phyloP scores from a whole-genome alignment of 805 yeast species.

The Saccharomyces paradoxus region DNA sequence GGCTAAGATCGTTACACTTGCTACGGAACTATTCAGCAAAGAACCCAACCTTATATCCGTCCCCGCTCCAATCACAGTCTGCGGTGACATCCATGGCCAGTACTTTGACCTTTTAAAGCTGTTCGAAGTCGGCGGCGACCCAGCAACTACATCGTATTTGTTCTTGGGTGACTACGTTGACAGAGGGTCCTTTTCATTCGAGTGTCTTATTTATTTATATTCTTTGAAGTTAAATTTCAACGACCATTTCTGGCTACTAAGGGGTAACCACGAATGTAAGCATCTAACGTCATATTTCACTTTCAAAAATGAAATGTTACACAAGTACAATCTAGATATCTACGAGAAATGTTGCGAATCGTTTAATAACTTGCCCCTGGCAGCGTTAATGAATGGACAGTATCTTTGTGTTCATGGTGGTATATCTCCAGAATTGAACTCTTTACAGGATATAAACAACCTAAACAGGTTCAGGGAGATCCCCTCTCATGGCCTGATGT shows the following conservation, averaged over 20 bases:
- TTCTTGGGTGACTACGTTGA: conserved; percentile 94
- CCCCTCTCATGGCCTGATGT: conserved; percentile 88
- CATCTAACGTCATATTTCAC: conserved; percentile 93
- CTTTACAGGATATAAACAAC: conserved; percentile 57
- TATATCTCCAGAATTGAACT: conserved; percentile 71
- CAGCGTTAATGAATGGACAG: conserved; percentile 88
- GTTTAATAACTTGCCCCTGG: conserved; percentile 82
- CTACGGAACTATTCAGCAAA: conserved; percentile 49
- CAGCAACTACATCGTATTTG: conserved; percentile 63
- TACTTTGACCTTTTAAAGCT: conserved; percentile 81
- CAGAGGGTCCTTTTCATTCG: conserved; percentile 85
- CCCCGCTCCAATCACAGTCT: conserved; percentile 89
- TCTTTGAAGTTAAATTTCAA: conserved; percentile 73
- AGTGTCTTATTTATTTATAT: conserved; percentile 68
- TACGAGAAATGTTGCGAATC: conserved; percentile 70
- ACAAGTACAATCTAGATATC: conserved; percentile 59
- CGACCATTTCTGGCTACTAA: conserved; percentile 62
- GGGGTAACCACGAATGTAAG: conserved; percentile 93
- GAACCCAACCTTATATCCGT: conserved; percentile 79
- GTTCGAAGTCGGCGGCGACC: conserved; percentile 90
- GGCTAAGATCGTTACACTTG: conserved; percentile 52
- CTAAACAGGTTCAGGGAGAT: conserved; percentile 84
- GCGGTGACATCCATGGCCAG: conserved; percentile 98
- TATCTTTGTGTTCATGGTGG: conserved; percentile 97
- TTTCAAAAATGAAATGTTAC: conserved; percentile 80